Evolutionary conservation across 257 asterid genomes (phyloP).

Genomic region (Rauvolfia tetraphylla): DNA sequence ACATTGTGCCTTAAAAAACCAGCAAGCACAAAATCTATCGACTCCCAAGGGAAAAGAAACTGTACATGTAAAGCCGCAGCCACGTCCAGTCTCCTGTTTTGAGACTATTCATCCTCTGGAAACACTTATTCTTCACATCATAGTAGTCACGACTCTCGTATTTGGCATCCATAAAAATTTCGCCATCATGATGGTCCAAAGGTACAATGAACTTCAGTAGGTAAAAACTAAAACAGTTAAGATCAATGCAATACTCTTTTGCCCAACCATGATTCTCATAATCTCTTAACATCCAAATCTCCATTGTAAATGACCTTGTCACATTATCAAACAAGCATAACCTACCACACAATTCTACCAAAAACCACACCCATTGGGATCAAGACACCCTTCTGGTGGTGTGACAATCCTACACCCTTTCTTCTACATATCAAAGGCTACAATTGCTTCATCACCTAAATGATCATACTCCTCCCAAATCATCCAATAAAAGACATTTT

Average conservation of each 20-base stretch:
- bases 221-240: conserved; percentile 32
- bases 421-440: conserved; percentile 43
- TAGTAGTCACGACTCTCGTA: conserved; percentile 48
- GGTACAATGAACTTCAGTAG: conserved; percentile 31
- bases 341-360: conserved; percentile 49
- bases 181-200: conserved; percentile 40
- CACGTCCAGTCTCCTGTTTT: conserved; percentile 50
- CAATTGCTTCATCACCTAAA: conserved; percentile 40
- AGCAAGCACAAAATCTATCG: conserved; percentile 8
- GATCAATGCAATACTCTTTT: conserved; percentile 36
- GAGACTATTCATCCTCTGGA: conserved; percentile 49
- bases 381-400: conserved; percentile 53
- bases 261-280: conserved; percentile 38
- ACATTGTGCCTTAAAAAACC: not conserved
- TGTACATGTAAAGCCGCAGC: conserved; percentile 44
- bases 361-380: conserved; percentile 36
- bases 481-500: conserved; percentile 35
- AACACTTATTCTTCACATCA: conserved; percentile 43
- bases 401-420: conserved; percentile 44
- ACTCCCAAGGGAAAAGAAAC: conserved; percentile 44
- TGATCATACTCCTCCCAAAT: conserved; percentile 50
- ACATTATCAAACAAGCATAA: conserved; percentile 45
- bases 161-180: conserved; percentile 46
- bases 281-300: conserved; percentile 56
- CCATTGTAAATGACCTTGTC: conserved; percentile 31